Percentiles rank a stretch among this genome's conserved stretches.
Conservation (phyloP, 2,329 filamentous ascomycete species). For the Penicillium paneum region DNA sequence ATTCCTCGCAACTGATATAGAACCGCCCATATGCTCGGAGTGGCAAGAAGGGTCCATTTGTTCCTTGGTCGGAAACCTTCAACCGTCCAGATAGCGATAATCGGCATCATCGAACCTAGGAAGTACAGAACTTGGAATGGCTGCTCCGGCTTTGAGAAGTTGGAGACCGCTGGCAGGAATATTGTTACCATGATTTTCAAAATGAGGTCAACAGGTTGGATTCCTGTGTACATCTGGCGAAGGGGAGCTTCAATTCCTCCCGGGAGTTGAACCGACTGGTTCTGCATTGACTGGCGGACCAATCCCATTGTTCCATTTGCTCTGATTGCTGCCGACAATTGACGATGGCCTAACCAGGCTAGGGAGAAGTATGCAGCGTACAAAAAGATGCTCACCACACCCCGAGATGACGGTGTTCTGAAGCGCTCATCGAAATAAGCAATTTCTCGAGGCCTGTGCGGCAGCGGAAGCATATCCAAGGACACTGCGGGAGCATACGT, state of each 20-base stretch:
- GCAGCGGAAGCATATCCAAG: constrained; percentile 11
- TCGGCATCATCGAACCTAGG: constrained; percentile 9
- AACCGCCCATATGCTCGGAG: constrained; percentile 14
- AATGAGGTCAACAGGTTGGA: constrained; percentile 6
- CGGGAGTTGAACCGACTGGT: neutral
- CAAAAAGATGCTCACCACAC: neutral
- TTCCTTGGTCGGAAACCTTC: constrained; percentile 16
- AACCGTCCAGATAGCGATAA: constrained; percentile 15
- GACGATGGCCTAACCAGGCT: constrained; percentile 7
- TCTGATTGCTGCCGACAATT: constrained; percentile 6
- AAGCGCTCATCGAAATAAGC: constrained; percentile 13
- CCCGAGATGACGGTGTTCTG: constrained; percentile 4
- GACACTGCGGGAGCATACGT: constrained; percentile 8
- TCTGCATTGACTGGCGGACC: constrained; percentile 1
- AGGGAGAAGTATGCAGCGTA: constrained; percentile 5
- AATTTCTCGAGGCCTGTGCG: neutral
- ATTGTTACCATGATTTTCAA: constrained; percentile 8
- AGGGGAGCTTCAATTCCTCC: constrained; percentile 1
- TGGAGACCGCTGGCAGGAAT: constrained; percentile 9
- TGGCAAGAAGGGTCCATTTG: constrained; percentile 14
- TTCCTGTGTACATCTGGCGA: constrained; percentile 8
- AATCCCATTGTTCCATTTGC: constrained; percentile 10
- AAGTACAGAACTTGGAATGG: constrained; percentile 14
- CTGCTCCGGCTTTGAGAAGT: constrained; percentile 5
- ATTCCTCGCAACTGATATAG: constrained; percentile 18